These are phyloP conservation scores for Vitis rupestris DNA, from an alignment of 164 flowering plant species.

Conservation along the genomic window DNA sequence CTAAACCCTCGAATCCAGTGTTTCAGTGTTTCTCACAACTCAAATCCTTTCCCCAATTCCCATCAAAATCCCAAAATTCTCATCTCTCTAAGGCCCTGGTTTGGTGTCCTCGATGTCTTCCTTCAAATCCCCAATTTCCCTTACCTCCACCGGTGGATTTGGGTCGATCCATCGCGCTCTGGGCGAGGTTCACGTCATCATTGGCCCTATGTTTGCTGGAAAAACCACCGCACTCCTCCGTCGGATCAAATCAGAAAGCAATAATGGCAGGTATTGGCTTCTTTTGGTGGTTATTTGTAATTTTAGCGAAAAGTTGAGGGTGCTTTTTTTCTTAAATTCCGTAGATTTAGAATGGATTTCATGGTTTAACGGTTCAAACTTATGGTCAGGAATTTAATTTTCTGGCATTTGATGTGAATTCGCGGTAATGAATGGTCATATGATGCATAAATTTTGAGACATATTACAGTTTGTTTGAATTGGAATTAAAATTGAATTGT, in stretches of 20 bases:
- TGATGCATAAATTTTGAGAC: no score
- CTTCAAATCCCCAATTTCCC: conserved; percentile 14
- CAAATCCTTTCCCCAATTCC: background rate
- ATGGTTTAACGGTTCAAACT: background rate
- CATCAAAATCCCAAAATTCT: background rate
- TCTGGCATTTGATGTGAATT: background rate
- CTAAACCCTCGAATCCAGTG: no score
- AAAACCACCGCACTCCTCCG: conserved; percentile 94
- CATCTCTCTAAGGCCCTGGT: conserved; percentile 17
- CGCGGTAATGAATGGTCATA: background rate
- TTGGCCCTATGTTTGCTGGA: conserved; percentile 97
- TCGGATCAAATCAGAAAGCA: conserved; percentile 56
- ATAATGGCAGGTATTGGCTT: conserved; percentile 53
- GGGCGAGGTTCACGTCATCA: conserved; percentile 84
- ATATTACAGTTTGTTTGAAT: no score
- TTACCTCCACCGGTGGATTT: conserved; percentile 2
- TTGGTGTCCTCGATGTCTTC: conserved; percentile 23
- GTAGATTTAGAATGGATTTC: background rate
- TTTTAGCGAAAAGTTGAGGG: background rate
- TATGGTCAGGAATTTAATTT: background rate
- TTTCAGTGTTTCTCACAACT: background rate
- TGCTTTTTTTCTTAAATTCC: background rate
- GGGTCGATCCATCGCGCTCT: conserved; percentile 15
- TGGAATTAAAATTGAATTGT: no score
- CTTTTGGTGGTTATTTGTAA: background rate